Evolutionary conservation across 257 asterid genomes (phyloP), one percentile per base, ranked within the genome.

Genomic region (Galeopsis tetrahit): DNA sequence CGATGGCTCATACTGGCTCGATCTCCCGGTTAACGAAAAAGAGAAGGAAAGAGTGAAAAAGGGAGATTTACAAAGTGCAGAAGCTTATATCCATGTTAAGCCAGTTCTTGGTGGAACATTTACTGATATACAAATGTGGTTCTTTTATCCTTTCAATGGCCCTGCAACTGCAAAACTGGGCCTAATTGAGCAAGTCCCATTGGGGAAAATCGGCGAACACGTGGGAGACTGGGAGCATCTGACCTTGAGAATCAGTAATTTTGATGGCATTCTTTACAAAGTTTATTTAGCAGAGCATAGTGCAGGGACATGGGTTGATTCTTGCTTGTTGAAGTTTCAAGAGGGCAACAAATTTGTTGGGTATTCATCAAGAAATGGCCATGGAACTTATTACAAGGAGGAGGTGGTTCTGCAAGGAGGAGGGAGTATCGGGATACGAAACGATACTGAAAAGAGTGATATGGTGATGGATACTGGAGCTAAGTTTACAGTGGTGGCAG

Each of bases 221-320:
- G 85, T 91, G 61, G 99, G 97, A 61, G 99, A 91, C 39, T 94
- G 97, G 99, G 99, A 91, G 69, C 99, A 94, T 43, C 48, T 94
- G 61, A 94, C 99, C 0, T 79, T 94, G 4, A 75, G 99, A 44
- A 83, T 94, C 75, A 94, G 95, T 85, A 94, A 94, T 35, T 89
- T 94, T 33, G 83, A 88, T 53, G 98, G 97, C 39, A 58, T 77
- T 3, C 75, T 94, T 2, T 15, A 83, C 80, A 81, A 33, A 43
- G 91, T 82, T n/a, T 94, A 80, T 67, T 81, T 87, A 68, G 84
- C 90, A 2, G 77, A 85, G 69, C 99, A 94, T 66, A 83, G 88
- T 52, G 78, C 74, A 9, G 97, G 99, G 33, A 11, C 1, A 59
- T 94, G 97, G 99, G 77, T 85, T 4, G 93, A 94, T 68, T 65